A percentile compares a stretch with the other conserved stretches of the same genome.
phyloP scores from a whole-genome alignment of 192 early-diverging fungal genomes.

The Coemansia sp. region DNA sequence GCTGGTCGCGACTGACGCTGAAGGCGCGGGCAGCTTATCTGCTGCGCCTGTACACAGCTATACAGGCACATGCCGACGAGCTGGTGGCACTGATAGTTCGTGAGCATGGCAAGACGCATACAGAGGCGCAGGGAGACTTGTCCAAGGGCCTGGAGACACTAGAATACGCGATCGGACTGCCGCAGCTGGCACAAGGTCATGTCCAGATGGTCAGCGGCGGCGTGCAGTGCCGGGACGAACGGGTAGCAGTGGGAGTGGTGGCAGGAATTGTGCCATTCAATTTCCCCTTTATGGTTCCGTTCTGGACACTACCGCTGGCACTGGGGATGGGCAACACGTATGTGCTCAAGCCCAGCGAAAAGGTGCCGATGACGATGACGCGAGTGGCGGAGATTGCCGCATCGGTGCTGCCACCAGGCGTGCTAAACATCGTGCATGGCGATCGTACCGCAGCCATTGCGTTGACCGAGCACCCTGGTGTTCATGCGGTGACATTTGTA shows the following conservation, averaged over 20 bases:
- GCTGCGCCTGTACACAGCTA: conserved; percentile 58
- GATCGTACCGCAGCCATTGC: conserved; percentile 50
- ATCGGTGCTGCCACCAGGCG: conserved; percentile 66
- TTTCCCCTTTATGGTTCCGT: conserved; percentile 82
- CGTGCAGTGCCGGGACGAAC: conserved; percentile 64
- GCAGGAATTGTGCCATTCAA: conserved; percentile 79
- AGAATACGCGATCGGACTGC: conserved; percentile 70
- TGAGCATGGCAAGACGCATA: conserved; percentile 78
- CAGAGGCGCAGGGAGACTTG: conserved; percentile 71
- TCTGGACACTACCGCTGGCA: conserved; percentile 78
- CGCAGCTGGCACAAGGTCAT: conserved; percentile 62
- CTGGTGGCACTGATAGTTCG: conserved; percentile 68
- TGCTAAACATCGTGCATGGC: conserved; percentile 76
- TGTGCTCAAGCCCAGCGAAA: conserved; percentile 78
- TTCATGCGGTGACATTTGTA: conserved; percentile 75
- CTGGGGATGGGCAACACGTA: conserved; percentile 70
- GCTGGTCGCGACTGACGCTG: conserved; percentile 62
- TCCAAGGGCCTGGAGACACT: conserved; percentile 77
- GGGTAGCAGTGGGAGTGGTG: conserved; percentile 71
- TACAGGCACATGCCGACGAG: conserved; percentile 61
- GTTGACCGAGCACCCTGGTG: conserved; percentile 61
- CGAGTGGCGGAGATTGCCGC: conserved; percentile 59
- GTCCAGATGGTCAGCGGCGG: conserved; percentile 65
- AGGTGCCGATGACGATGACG: conserved; percentile 78
- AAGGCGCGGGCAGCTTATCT: conserved; percentile 68